Base-by-base conservation (phyloP, 768 basidiomycete genomes). In the Pisolithus microcarpus region DNA sequence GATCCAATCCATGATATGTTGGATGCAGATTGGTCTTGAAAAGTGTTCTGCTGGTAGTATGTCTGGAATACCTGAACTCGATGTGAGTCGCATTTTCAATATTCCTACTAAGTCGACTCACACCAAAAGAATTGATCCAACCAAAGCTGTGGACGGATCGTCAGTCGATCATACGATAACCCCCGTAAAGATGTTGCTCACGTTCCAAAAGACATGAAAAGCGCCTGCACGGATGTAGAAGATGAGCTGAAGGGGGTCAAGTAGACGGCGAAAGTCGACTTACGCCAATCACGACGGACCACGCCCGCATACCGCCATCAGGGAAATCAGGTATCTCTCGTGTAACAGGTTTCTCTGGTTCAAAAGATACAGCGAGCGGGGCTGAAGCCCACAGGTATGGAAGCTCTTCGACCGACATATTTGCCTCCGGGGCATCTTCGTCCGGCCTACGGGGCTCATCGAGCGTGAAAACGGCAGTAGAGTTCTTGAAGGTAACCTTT, bases 1-100 rank as follows among this genome's bases (percentile, higher is more conserved):
- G 62, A 56, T 23, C 62, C 62, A 38, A 64, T 61, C 62, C 62
- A 64, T 21, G 62, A 57, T 31, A 64, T 61, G 21, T 55, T 46
- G 30, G 59, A 60, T 18, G 57, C 50, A 3, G 60, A 58, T 42
- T 55, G 43, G n/a, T 52, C 45, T 34, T 52, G 46, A 24, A 64
- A 53, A 18, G 59, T 59, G 43, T 64, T 42, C 28, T 52, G 28
- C 26, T 55, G 47, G 39, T 63, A 63, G 38, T 57, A 63, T 39
- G 58, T 57, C 45, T 61, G 57, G 48, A 61, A 64, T 16, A 53
- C 52, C 52, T 53, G 21, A 7, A 28, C 18, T 9, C 11, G 21
- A 28, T 13, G 21, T 51, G 28, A 44, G 42, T 40, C 30, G 37
- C 24, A 7, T 7, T 28, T 15, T 43, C 18, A 16, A 23, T 11